Conservation (phyloP, 495 filamentous ascomycete genomes). For the Apodospora peruviana region DNA sequence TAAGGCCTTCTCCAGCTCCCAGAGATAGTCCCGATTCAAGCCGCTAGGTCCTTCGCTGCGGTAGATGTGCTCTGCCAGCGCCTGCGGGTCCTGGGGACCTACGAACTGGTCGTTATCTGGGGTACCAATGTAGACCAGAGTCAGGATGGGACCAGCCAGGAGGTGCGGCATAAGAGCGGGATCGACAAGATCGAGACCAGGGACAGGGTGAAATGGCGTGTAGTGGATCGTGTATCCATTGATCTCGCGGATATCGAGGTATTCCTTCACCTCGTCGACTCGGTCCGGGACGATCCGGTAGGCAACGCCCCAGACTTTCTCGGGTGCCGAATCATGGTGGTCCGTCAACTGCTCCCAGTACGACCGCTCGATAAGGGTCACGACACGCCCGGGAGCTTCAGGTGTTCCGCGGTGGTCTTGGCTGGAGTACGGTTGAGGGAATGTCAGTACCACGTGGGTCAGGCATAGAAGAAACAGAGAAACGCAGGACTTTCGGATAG, state of each 20-base stretch:
- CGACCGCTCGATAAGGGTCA: constrained; percentile 77
- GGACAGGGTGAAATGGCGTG: constrained; percentile 67
- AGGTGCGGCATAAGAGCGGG: constrained; percentile 7
- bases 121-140: constrained; percentile 90
- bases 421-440: constrained; percentile 34
- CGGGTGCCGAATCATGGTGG: constrained; percentile 50
- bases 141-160: constrained; percentile 27
- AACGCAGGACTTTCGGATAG: not conserved
- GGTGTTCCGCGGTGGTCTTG: constrained; percentile 95
- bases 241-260: constrained; percentile 95
- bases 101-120: constrained; percentile 92
- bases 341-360: constrained; percentile 81
- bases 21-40: constrained; percentile 86
- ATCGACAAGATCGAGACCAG: constrained; percentile 25
- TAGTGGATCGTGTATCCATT: constrained; percentile 92
- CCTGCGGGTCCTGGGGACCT: constrained; percentile 71
- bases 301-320: constrained; percentile 82
- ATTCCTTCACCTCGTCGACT: constrained; percentile 72
- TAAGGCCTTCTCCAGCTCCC: constrained; percentile 71
- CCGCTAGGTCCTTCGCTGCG: constrained; percentile 77
- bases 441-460: not conserved
- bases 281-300: constrained; percentile 76
- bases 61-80: constrained; percentile 80
- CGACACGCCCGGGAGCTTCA: constrained; percentile 79
- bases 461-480: not conserved